A percentile compares a stretch with the other conserved stretches of the same genome.
These are phyloP conservation scores for Cordyceps fumosorosea DNA, from an alignment of 2,329 filamentous ascomycete genomes.

Conservation along the genomic window DNA sequence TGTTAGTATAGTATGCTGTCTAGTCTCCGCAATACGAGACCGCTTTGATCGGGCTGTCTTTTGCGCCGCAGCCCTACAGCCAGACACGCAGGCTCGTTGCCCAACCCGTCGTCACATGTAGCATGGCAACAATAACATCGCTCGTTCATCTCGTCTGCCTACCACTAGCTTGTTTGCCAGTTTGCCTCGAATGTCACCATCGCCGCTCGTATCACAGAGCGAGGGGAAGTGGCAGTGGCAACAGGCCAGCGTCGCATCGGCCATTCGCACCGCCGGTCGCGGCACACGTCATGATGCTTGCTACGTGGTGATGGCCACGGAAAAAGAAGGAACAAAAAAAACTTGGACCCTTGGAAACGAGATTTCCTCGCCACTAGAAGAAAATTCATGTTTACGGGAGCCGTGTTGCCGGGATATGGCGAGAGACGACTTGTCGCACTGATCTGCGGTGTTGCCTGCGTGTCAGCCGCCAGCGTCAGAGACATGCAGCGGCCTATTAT, in stretches of 20 bases:
- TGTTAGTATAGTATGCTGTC: too few relatives aligned
- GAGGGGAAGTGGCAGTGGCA: too few relatives aligned
- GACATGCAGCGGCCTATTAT: background rate
- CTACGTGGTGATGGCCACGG: background rate
- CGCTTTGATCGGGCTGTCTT: background rate
- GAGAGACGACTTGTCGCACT: background rate
- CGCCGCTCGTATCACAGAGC: too few relatives aligned
- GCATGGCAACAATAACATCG: too few relatives aligned
- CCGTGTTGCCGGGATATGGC: background rate
- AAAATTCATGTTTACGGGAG: background rate
- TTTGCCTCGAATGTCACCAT: background rate
- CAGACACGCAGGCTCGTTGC: background rate
- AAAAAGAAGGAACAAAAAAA: background rate
- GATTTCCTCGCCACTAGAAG: background rate
- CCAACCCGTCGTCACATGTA: background rate
- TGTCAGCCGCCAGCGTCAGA: background rate
- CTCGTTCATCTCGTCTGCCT: background rate
- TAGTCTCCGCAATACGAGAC: background rate
- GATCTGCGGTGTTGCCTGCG: background rate
- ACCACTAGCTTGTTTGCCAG: background rate
- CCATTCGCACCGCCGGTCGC: background rate
- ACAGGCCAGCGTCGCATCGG: background rate
- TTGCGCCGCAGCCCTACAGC: background rate
- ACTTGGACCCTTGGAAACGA: background rate
- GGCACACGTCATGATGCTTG: slow-evolving; percentile 1